Conservation (phyloP, 1,284 basidiomycete species). For the Mycosarcoma maydis region DNA sequence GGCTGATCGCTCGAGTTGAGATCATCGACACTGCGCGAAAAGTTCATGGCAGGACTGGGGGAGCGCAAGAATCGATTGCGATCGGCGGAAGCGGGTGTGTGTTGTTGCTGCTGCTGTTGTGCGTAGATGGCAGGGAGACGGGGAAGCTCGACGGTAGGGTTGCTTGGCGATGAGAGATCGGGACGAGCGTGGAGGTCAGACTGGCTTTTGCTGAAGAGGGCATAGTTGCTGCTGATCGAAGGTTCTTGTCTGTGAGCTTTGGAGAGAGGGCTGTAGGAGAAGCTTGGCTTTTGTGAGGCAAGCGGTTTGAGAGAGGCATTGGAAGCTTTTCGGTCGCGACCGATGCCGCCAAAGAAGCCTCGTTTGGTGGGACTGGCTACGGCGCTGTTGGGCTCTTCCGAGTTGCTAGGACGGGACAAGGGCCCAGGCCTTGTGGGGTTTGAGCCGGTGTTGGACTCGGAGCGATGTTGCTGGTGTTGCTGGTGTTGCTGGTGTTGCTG, state of each 20-base stretch:
- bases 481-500: slow-evolving; percentile 18
- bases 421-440: slow-evolving; percentile 6
- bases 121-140: slow-evolving; percentile 36
- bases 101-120: slow-evolving; percentile 30
- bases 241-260: slow-evolving; percentile 26
- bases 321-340: slow-evolving; percentile 48
- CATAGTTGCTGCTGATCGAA: slow-evolving; percentile 20
- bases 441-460: slow-evolving; percentile 10
- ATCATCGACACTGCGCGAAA: slow-evolving; percentile 61
- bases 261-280: slow-evolving; percentile 39
- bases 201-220: slow-evolving; percentile 53
- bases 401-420: slow-evolving; percentile 32
- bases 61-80: slow-evolving; percentile 46
- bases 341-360: slow-evolving; percentile 53
- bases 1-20: slow-evolving; percentile 36
- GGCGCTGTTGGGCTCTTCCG: slow-evolving; percentile 23
- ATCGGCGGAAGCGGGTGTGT: slow-evolving; percentile 19
- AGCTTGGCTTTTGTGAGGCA: slow-evolving; percentile 24
- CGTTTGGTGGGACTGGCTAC: slow-evolving; percentile 53
- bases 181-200: slow-evolving; percentile 45
- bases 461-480: slow-evolving; percentile 15
- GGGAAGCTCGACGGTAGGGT: slow-evolving; percentile 40
- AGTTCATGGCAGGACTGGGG: slow-evolving; percentile 51
- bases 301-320: slow-evolving; percentile 31
- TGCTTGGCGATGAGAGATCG: slow-evolving; percentile 32